Base-by-base conservation (phyloP, 768 basidiomycete genomes). In the Crassisporium funariophilum region DNA sequence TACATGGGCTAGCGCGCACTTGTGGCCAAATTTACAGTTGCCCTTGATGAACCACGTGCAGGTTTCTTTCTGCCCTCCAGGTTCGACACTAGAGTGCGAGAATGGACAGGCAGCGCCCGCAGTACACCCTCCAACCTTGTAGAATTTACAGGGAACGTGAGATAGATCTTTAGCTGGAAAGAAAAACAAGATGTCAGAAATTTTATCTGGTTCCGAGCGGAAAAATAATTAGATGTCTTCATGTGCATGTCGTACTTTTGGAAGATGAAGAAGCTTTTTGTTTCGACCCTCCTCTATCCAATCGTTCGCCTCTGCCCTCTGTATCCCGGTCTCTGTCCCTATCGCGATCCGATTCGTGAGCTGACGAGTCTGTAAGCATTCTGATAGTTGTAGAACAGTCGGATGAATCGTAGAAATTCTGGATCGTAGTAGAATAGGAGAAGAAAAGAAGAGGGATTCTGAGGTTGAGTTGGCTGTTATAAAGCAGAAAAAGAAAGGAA, bases 101-200 rank as follows among this genome's bases (percentile, higher is more conserved):
- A 98, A 98, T n/a, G 91, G 92, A 66, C 95, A 98, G 2, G 89
- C 87, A 3, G 90, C 73, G 24, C 95, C 95, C 8, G 95, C 95
- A 4, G 94, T 95, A 68, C 95, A 98, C 10, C 84, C 86, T 24
- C 94, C 92, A 53, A 91, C 88, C 62, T 88, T 91, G 82, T 84
- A 97, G 80, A 98, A 98, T 72, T 95, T 91, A 75, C 95, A 98
- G 1, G 95, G 95, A 11, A 98, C 95, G 76, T 97, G 94, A 2
- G 90, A 91, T 45, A 98, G 79, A 64, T 93, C 91, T 66, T 92
- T 91, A 40, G 84, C 86, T 86, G 63, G 41, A 39, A 42, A 35
- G 31, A 23, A 21, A 44, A 43, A 25, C n/a, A 39, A 49, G 11
- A 40, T 38, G 40, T 25, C 11, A 37, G 35, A 35, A 38, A 25